Percentiles rank a stretch among this genome's conserved stretches.
Evolutionary conservation across 768 basidiomycete species (phyloP).

Genomic region (Panaeolus papilionaceus): DNA sequence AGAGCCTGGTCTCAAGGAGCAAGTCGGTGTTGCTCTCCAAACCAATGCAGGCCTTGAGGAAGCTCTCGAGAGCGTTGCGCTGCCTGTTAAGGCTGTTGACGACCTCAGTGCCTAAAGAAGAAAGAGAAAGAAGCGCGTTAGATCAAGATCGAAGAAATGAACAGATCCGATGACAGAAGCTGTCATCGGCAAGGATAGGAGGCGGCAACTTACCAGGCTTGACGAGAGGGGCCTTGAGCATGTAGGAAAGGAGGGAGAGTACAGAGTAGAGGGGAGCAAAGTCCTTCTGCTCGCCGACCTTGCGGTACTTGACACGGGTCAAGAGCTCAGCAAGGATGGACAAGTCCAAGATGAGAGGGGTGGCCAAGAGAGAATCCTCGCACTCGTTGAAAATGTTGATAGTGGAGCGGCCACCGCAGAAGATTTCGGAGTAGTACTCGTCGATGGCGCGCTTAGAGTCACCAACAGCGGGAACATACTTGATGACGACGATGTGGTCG

Average conservation of each 20-base stretch:
- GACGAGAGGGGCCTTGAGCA: conserved; percentile 98
- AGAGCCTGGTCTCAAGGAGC: conserved; percentile 85
- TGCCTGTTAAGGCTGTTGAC: conserved; percentile 96
- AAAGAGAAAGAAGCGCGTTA: conserved; percentile 8
- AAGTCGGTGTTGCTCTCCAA: conserved; percentile 85
- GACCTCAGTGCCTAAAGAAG: conserved; percentile 72
- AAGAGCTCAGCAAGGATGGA: conserved; percentile 93
- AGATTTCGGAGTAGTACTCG: conserved; percentile 98
- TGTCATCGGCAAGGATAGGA: conserved; percentile 2
- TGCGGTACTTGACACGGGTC: conserved; percentile 91
- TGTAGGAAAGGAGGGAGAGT: conserved; percentile 91
- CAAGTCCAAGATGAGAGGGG: conserved; percentile 94
- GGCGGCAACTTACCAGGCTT: conserved; percentile 61
- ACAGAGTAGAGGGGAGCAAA: conserved; percentile 91
- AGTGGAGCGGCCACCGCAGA: conserved; percentile 92
- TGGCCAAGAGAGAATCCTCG: conserved; percentile 97
- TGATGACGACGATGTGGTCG: conserved; percentile 96
- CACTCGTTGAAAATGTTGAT: conserved; percentile 99
- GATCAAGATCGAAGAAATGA: conserved; percentile 6
- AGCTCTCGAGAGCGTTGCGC: conserved; percentile 90
- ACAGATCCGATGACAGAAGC: neutral
- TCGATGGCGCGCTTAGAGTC: conserved; percentile 99
- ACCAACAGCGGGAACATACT: conserved; percentile 95
- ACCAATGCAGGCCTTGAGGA: conserved; percentile 94
- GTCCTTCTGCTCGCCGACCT: conserved; percentile 54